These are phyloP conservation scores for Alloteropsis angusta DNA, from an alignment of 202 grass and related monocot species.

Conservation along the genomic window DNA sequence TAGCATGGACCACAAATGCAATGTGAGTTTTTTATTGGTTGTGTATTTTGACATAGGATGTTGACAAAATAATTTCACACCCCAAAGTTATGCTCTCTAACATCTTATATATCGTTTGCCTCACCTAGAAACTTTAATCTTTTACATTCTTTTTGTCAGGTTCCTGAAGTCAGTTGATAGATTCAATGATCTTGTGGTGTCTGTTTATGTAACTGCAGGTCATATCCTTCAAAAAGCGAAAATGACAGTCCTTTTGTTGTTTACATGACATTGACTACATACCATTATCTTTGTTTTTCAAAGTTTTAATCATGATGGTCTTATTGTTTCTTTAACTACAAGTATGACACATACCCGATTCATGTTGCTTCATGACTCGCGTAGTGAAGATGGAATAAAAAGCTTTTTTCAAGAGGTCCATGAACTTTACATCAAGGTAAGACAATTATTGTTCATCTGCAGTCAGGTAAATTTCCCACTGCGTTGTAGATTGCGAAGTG, in stretches of 20 bases:
- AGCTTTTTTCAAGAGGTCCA: slow-evolving; percentile 90
- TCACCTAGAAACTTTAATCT: background rate
- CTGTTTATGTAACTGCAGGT: slow-evolving; percentile 89
- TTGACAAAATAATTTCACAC: background rate
- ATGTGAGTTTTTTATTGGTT: slow-evolving; percentile 50
- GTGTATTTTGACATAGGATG: background rate
- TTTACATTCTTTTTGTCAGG: slow-evolving; percentile 34
- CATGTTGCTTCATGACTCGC: slow-evolving; percentile 90
- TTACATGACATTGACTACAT: background rate
- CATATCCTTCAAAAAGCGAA: slow-evolving; percentile 60
- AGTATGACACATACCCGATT: slow-evolving; percentile 67
- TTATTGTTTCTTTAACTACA: slow-evolving; percentile 45
- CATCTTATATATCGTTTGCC: background rate
- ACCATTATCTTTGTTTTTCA: background rate
- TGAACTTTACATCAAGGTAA: slow-evolving; percentile 90
- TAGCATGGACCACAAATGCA: slow-evolving; percentile 80
- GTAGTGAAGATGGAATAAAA: slow-evolving; percentile 91
- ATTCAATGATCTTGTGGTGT: slow-evolving; percentile 86
- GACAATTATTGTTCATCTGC: background rate
- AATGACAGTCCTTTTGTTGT: background rate
- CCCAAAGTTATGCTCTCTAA: background rate
- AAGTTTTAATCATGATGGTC: background rate
- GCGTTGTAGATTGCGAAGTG: slow-evolving; percentile 1
- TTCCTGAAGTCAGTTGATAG: slow-evolving; percentile 86
- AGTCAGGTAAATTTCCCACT: background rate